Evolutionary conservation across 352 stramenopile genomes (phyloP), one percentile per base, ranked within the genome.

Genomic region (Saprolegnia diclina): DNA sequence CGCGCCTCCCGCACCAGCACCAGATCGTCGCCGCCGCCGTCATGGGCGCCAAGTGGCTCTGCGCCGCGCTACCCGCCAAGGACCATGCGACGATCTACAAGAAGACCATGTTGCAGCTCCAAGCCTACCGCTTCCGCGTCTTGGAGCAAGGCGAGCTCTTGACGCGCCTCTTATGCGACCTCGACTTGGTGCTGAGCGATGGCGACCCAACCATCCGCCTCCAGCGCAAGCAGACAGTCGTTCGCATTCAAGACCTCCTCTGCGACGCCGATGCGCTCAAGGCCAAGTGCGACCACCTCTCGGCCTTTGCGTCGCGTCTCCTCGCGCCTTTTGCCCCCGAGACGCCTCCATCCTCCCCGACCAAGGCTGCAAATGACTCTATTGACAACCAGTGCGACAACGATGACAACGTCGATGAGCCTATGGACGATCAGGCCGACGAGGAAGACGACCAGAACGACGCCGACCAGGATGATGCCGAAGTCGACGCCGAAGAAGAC

Each of bases 101-200:
- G 71, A 75, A 79, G 44, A 53, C 78, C n/a, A 78, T 77, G 13
- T 70, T 79, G 59, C 77, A 87, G 45, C 61, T 90, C 29, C 77
- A 80, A 55, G 76, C 77, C 21, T 88, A 86, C 57, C 78, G 87
- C 71, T 88, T 87, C 72, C 74, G 74, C 29, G 72, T 74, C 16
- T 82, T 83, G 71, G 78, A 86, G 56, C 82, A 87, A 67, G 76
- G 73, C 21, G 82, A 90, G 74, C 71, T 86, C 50, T 75, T 90
- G 1, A 90, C 82, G 10, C 78, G 77, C 4, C 71, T 79, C 32
- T 67, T 90, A 44, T 76, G 77, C 38, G 73, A 87, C 21, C 67
- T 90, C 57, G 82, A 90, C 73, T 72, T 81, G 26, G 78, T 90
- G n/a, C 44, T 88, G 55, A 90, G 82, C 72, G 71, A 80, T 64